These are phyloP conservation scores for Funneliformis caledonium DNA, from an alignment of 371 early-diverging fungal species.

Conservation along the genomic window DNA sequence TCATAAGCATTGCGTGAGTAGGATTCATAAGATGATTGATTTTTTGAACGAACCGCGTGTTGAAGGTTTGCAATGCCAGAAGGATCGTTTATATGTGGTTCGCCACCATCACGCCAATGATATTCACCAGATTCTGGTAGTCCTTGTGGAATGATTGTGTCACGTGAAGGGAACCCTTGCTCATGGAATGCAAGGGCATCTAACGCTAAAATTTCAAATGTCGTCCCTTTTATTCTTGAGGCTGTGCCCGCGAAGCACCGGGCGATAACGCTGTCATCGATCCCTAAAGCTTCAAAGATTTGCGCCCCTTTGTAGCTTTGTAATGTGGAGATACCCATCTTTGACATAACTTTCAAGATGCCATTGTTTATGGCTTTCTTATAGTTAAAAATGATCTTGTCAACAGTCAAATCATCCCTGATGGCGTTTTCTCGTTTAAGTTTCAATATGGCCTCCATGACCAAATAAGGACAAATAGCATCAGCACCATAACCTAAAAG, in stretches of 20 bases:
- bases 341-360: conserved; percentile 97
- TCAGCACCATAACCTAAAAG: conserved; percentile 97
- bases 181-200: conserved; percentile 91
- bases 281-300: conserved; percentile 96
- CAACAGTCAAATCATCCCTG: conserved; percentile 54
- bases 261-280: conserved; percentile 85
- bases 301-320: conserved; percentile 98
- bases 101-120: conserved; percentile 95
- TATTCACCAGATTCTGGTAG: conserved; percentile 95
- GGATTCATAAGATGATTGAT: conserved; percentile 80
- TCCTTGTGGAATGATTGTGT: conserved; percentile 61
- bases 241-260: conserved; percentile 95
- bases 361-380: conserved; percentile 90
- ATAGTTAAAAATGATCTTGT: conserved; percentile 77
- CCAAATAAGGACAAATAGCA: conserved; percentile 93
- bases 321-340: conserved; percentile 98
- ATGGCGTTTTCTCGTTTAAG: conserved; percentile 82
- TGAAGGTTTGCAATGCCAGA: conserved; percentile 86
- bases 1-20: conserved; percentile 83
- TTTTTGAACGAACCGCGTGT: conserved; percentile 94
- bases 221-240: conserved; percentile 88
- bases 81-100: conserved; percentile 91
- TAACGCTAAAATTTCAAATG: conserved; percentile 85
- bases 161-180: conserved; percentile 79
- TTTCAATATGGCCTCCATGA: conserved; percentile 87